A percentile compares a stretch with the other conserved stretches of the same genome.
Conservation (phyloP, 2,329 filamentous ascomycete genomes). For the Aspergillus vadensis region DNA sequence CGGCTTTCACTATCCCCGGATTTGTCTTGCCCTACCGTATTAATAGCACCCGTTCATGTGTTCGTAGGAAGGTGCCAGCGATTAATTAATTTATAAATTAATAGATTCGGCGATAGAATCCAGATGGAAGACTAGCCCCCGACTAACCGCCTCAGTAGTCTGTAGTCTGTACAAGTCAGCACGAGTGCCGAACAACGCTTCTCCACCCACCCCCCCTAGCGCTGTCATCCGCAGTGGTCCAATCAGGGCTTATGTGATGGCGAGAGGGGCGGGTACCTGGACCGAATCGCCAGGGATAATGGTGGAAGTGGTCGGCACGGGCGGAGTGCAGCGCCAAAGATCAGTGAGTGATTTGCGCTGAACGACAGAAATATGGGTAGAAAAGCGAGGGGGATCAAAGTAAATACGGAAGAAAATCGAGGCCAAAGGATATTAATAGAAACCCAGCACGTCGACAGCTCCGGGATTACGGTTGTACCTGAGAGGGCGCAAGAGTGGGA, state of each 20-base stretch:
- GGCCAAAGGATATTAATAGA: conserved; percentile 1
- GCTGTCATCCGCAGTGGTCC: conserved; percentile 19
- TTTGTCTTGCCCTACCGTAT: neutral
- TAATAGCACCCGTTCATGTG: neutral
- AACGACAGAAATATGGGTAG: neutral
- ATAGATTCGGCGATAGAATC: neutral
- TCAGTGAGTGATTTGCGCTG: neutral
- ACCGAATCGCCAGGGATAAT: conserved; percentile 14
- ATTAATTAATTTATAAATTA: conserved; percentile 8
- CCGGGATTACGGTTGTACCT: neutral
- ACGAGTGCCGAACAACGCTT: conserved; percentile 18
- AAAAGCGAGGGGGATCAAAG: neutral
- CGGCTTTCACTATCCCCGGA: neutral
- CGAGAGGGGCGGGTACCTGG: conserved; percentile 22
- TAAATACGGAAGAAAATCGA: neutral
- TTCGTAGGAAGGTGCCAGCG: neutral
- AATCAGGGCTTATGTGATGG: conserved; percentile 6
- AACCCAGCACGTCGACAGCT: neutral
- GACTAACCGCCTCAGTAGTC: conserved; percentile 3
- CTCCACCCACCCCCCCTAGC: conserved; percentile 15
- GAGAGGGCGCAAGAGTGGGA: neutral
- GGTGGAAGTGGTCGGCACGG: conserved; percentile 11
- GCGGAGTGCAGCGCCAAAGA: conserved; percentile 10
- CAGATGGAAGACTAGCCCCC: neutral
- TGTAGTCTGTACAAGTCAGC: conserved; percentile 8